Conservation (phyloP, 352 stramenopile species). For the Saprolegnia diclina region DNA sequence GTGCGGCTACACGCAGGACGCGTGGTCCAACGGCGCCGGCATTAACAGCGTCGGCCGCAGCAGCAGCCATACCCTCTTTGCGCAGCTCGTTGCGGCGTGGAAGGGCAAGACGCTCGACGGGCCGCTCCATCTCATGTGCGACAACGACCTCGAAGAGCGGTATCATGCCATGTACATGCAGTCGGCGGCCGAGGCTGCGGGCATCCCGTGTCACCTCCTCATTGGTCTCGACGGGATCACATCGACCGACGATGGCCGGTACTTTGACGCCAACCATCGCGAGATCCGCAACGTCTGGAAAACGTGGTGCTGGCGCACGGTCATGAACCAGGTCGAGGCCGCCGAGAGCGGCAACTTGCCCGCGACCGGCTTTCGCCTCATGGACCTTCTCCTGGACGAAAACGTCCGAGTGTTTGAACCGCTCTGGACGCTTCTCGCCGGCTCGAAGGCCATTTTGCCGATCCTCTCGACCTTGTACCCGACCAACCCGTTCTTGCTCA, state of each 20-base stretch:
- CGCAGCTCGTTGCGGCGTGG: constrained; percentile 21
- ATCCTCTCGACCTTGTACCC: constrained; percentile 20
- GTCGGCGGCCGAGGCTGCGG: constrained; percentile 18
- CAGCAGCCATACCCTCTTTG: constrained; percentile 11
- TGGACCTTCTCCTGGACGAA: constrained; percentile 24
- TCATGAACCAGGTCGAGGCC: constrained; percentile 26
- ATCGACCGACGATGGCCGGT: not conserved
- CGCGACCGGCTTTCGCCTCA: constrained; percentile 7
- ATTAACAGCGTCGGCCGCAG: constrained; percentile 8
- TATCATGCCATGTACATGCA: constrained; percentile 28
- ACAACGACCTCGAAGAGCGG: constrained; percentile 24
- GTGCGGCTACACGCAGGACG: constrained; percentile 25
- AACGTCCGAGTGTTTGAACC: constrained; percentile 24
- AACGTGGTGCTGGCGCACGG: constrained; percentile 26
- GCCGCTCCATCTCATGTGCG: constrained; percentile 23
- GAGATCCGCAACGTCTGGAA: constrained; percentile 25
- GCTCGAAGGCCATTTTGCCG: constrained; percentile 26
- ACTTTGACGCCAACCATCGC: not conserved
- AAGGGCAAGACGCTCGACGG: not conserved
- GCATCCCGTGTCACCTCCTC: constrained; percentile 15
- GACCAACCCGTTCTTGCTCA: constrained; percentile 18
- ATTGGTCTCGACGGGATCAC: constrained; percentile 23
- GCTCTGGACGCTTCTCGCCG: constrained; percentile 22
- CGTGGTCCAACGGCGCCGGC: constrained; percentile 4
- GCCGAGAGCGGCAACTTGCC: not conserved